Conservation (phyloP, 129 eudicot genomes). For the Cynara cardunculus region DNA sequence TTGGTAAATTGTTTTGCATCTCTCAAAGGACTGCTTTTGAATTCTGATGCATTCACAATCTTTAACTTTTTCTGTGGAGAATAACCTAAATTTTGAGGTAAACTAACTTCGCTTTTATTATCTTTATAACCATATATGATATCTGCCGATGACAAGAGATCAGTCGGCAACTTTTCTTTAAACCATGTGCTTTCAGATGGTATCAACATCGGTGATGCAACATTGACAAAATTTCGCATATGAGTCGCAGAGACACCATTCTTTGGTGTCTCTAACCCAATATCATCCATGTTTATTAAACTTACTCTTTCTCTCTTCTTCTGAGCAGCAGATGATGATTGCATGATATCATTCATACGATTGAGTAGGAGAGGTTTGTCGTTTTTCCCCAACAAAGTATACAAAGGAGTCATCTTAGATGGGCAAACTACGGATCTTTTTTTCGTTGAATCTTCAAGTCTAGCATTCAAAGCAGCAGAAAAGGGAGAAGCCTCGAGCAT, state of each 20-base stretch:
- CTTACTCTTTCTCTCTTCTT: slow-evolving; percentile 24
- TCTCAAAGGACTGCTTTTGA: slow-evolving; percentile 25
- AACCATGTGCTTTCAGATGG: slow-evolving; percentile 29
- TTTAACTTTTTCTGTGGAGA: slow-evolving; percentile 35
- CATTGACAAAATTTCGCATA: slow-evolving; percentile 9
- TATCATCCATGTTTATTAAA: slow-evolving; percentile 12
- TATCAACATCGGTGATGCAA: slow-evolving; percentile 27
- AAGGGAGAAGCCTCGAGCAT: slow-evolving; percentile 46
- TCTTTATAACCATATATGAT: slow-evolving; percentile 1
- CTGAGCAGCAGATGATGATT: slow-evolving; percentile 17
- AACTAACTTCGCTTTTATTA: not conserved
- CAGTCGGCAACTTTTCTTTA: slow-evolving; percentile 18
- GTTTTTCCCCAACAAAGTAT: slow-evolving; percentile 14
- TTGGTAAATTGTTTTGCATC: slow-evolving; percentile 10
- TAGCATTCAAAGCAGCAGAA: slow-evolving; percentile 37
- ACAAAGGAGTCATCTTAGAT: slow-evolving; percentile 22
- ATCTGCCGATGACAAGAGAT: slow-evolving; percentile 20
- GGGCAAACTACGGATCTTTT: slow-evolving; percentile 21
- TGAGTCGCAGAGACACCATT: not conserved
- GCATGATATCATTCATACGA: slow-evolving; percentile 13
- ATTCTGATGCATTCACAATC: slow-evolving; percentile 28
- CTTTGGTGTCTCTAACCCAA: slow-evolving; percentile 24
- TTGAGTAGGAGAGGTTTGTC: slow-evolving; percentile 2
- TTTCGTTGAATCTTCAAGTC: slow-evolving; percentile 28
- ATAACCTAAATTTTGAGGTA: slow-evolving; percentile 23